Base-by-base conservation (phyloP, 2,329 filamentous ascomycete genomes). In the Neurospora sp. region DNA sequence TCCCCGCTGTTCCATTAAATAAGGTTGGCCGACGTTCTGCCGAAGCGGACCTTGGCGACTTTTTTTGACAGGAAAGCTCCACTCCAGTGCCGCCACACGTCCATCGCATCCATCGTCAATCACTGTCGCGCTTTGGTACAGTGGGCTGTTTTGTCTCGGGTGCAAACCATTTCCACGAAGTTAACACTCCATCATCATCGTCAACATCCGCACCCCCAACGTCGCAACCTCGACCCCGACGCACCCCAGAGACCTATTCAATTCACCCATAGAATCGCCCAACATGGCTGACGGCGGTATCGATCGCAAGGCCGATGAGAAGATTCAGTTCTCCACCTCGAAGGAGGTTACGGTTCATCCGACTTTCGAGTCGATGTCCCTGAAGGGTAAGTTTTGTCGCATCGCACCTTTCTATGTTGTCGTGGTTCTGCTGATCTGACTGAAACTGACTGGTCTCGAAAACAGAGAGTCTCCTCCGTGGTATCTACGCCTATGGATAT, bases 401-500 rank as follows among this genome's bases (percentile, higher is more conserved):
- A 38, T 17, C 39, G 42, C 3, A 5, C 40, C 39, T 67, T 42
- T 17, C 39, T 58, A 15, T 4, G n/a, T 15, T 19, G 46, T 38
- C 66, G 43, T 40, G 10, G 8, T 10, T 28, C 23, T 28, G 19
- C 13, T 4, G 23, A 28, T 28, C 6, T 28, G 46, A 15, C 23
- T 28, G 39, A 73, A 68, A 73, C 71, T 69, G 19, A 74, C 66
- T 5, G 23, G 38, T 38, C 10, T 8, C 11, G 28, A 9, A 23
- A 38, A 38, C 72, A 89, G 95, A 98, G 81, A 97, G 96, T 78
- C 89, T 99, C 42, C 89, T 99, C 74, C 94, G 96, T 75, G 96
- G 96, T 74, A 95, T 99, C 79, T 99, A 99, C 79, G 96, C 96
- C 42, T 99, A 99, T 77, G 96, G 96, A 74, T 99, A 98, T 82